Evolutionary conservation across 2,329 filamentous ascomycete species (phyloP).

Genomic region (Pseudopyricularia javanii): DNA sequence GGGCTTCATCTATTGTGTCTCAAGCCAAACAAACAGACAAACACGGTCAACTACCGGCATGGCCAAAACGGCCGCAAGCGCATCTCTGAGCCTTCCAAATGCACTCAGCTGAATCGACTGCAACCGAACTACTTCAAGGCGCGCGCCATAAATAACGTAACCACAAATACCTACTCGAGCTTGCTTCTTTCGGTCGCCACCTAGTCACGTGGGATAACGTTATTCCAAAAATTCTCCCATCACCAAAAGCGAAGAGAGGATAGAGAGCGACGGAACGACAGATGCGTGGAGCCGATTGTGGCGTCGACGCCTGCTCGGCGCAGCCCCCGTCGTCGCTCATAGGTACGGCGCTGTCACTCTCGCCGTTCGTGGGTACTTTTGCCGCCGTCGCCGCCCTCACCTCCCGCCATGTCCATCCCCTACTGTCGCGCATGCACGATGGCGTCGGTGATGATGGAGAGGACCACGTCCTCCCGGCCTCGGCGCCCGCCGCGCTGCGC

Average conservation of each 20-base stretch:
- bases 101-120: no score
- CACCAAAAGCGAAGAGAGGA: not conserved
- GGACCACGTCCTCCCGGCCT: slow-evolving; percentile 48
- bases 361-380: slow-evolving; percentile 64
- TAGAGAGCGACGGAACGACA: no score
- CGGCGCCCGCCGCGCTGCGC: slow-evolving; percentile 46
- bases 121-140: no score
- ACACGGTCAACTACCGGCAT: no score
- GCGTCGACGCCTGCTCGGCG: not conserved
- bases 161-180: no score
- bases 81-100: no score
- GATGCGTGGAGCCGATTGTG: not conserved
- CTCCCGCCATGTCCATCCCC: slow-evolving; percentile 57
- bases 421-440: slow-evolving; percentile 45
- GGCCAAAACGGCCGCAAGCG: no score
- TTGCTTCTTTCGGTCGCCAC: no score
- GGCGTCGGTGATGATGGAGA: slow-evolving; percentile 38
- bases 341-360: slow-evolving; percentile 34
- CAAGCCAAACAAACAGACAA: no score
- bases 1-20: no score
- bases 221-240: not conserved
- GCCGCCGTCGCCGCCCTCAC: slow-evolving; percentile 48
- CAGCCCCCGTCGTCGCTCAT: not conserved
- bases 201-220: not conserved
- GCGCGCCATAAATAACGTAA: no score